Base-by-base conservation (phyloP, 2,329 filamentous ascomycete genomes). In the Phaeosphaeria sp. region DNA sequence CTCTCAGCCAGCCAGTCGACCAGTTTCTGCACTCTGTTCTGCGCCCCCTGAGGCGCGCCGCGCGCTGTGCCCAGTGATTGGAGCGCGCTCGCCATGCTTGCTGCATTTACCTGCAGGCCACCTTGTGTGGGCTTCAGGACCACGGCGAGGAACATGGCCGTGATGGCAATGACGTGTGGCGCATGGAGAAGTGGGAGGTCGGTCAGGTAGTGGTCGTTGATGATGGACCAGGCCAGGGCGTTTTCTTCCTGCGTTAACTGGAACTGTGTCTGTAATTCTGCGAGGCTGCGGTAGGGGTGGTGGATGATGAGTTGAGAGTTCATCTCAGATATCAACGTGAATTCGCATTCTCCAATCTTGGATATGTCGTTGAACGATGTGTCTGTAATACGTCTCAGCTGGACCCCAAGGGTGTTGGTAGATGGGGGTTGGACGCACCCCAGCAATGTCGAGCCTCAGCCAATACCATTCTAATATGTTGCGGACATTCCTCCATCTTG, bases 401-500 rank as follows among this genome's bases (percentile, higher is more conserved):
- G 23, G 4, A 7, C 3, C 13, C 13, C 13, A 11, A 36, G 30
- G 7, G 30, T 36, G 11, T 13, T 13, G 30, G 30, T 11, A 50
- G 6, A 25, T 15, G 5, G 1, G 1, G n/a, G 21, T 13, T 46
- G 21, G 6, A 22, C 36, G 39, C n/a, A 76, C 73, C 75, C 74
- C 73, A 77, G 52, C 96, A 84, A 56, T 90, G 87, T 33, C 92
- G 88, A 3, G 93, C 92, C 77, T 99, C 95, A 47, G 88, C 89
- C 11, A 95, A 89, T 57, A 99, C 89, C 63, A 96, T 86, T 27
- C 95, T 87, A 70, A 99, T 98, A 76, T 99, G 95, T 76, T 98
- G 94, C 2, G 95, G 95, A 50, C 89, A 93, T 77, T 99, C 95
- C 77, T 99, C 95, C 87, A 96, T 97, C 80, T 99, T 99, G 81